A percentile compares a stretch with the other conserved stretches of the same genome.
phyloP scores from a whole-genome alignment of 805 yeast species.

The Metschnikowia reukaufii region DNA sequence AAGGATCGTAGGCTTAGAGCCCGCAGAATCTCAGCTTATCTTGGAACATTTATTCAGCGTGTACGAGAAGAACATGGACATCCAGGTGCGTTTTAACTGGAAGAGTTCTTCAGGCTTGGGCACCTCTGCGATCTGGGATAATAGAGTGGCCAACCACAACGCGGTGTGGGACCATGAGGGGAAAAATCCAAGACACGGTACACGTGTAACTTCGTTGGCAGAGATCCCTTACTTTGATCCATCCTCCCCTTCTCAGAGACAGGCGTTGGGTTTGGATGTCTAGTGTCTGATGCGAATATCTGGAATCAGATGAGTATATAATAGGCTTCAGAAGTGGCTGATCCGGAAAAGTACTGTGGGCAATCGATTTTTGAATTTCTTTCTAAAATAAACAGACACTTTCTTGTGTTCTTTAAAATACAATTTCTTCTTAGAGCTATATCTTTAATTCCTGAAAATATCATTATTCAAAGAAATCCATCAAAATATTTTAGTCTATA shows the following conservation, averaged over 20 bases:
- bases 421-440: too few relatives aligned
- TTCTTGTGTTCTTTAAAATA: too few relatives aligned
- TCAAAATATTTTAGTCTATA: too few relatives aligned
- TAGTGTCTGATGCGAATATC: background rate
- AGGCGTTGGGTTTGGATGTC: constrained; percentile 42
- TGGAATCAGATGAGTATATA: too few relatives aligned
- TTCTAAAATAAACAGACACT: too few relatives aligned
- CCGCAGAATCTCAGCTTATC: constrained; percentile 24
- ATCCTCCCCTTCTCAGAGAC: constrained; percentile 51
- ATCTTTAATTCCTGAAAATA: too few relatives aligned
- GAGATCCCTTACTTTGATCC: constrained; percentile 54
- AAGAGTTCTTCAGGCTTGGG: constrained; percentile 35
- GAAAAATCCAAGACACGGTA: constrained; percentile 36
- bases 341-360: too few relatives aligned
- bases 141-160: constrained; percentile 53
- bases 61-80: constrained; percentile 44
- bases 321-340: too few relatives aligned
- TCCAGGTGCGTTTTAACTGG: constrained; percentile 36
- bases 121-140: constrained; percentile 61
- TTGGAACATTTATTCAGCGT: constrained; percentile 18
- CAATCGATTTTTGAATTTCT: too few relatives aligned
- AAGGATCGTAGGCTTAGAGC: constrained; percentile 30
- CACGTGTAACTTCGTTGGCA: constrained; percentile 49
- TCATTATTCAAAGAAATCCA: too few relatives aligned
- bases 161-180: constrained; percentile 55